Evolutionary conservation across 495 filamentous ascomycete species (phyloP).

Genomic region (Penicillium robsamsonii): DNA sequence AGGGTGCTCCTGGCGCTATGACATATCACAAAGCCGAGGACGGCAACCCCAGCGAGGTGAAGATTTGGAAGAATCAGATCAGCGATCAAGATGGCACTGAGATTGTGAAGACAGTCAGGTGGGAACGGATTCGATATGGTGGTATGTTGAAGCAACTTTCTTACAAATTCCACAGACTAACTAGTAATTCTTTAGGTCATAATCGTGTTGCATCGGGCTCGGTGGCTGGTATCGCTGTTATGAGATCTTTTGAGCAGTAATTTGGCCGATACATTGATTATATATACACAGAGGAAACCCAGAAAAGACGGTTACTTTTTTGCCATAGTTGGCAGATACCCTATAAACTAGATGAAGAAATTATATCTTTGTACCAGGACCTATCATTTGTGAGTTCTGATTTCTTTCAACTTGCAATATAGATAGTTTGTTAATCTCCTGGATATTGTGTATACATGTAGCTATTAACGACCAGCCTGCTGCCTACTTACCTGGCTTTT

Average conservation of each 20-base stretch:
- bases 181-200: constrained; percentile 34
- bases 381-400: no score
- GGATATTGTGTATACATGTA: no score
- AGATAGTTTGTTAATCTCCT: no score
- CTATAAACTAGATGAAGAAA: background rate
- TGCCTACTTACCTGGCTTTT: no score
- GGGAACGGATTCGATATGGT: constrained; percentile 48
- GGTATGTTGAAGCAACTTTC: constrained; percentile 32
- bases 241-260: constrained; percentile 57
- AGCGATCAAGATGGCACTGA: constrained; percentile 27
- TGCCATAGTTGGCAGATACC: background rate
- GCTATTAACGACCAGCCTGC: no score
- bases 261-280: background rate
- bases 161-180: constrained; percentile 6
- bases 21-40: constrained; percentile 35
- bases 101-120: constrained; percentile 47
- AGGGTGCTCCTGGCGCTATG: constrained; percentile 53
- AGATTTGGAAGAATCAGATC: constrained; percentile 40
- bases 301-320: background rate
- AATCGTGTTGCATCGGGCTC: constrained; percentile 52
- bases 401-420: no score
- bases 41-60: constrained; percentile 31
- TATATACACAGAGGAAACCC: background rate
- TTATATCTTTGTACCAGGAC: background rate
- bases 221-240: constrained; percentile 57